Base-by-base conservation (phyloP, 495 filamentous ascomycete species). In the Stereocaulon alpinum region DNA sequence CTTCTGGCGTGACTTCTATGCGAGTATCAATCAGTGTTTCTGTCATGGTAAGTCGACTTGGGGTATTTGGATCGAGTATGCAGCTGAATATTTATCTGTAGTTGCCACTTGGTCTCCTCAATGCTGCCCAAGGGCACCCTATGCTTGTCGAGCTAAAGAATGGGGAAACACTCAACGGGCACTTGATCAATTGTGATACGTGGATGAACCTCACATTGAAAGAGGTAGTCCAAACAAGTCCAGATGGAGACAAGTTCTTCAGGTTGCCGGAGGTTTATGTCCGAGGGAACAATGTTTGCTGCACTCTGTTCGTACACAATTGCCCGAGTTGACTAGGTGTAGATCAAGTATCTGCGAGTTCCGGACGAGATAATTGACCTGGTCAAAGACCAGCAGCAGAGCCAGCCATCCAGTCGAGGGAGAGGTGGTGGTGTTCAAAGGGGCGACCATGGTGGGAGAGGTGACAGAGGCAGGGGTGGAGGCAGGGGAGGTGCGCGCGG, bases 81-180 rank as follows among this genome's bases (percentile, higher is more conserved):
- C 15, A 59, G 40, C 47, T 56, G 40, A 61, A 15, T 45, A 7
- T 4, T n/a, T 3, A 29, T 57, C 14, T 18, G 29, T 27, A 96
- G 93, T 76, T 98, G 61, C 93, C 93, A 61, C 80, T 97, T 62
- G 94, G 91, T 57, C 86, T 98, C 40, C 78, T 98, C 42, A 96
- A 85, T 59, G 93, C 92, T 67, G 92, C 93, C 56, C 89, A 96
- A 77, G 94, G 94, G 81, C 89, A 95, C 73, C 91, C 92, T 14
- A 97, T 98, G 91, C 88, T 97, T 55, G 93, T 98, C 45, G 93
- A 98, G 79, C 88, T 98, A 62, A 98, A 98, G 79, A 96, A 92
- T 66, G 94, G 93, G 72, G 94, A 97, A 71, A 97, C 92, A 0
- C 78, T 97, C 51, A 98, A 97, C 74, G 93, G 93, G 64, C 90